These are phyloP conservation scores for Pseudoperonospora humuli DNA, from an alignment of 352 stramenopile species.

Conservation along the genomic window DNA sequence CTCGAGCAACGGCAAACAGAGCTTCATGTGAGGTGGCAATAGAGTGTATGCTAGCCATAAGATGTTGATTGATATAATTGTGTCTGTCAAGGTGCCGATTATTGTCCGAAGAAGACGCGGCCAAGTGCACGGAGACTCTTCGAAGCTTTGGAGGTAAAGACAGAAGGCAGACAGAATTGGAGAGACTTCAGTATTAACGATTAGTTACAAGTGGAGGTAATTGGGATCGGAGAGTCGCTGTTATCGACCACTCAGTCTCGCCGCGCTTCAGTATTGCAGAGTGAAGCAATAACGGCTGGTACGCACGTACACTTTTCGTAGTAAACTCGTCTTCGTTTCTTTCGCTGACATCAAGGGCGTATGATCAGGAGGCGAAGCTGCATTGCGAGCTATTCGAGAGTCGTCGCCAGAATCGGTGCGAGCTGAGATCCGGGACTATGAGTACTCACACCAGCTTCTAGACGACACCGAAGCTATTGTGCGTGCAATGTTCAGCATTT, in stretches of 20 bases:
- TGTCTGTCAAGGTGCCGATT: slow-evolving; percentile 16
- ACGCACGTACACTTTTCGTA: not conserved
- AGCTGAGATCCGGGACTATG: slow-evolving; percentile 19
- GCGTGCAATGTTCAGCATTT: slow-evolving; percentile 21
- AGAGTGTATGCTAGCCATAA: not conserved
- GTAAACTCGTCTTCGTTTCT: not conserved
- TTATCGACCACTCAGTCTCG: slow-evolving; percentile 5
- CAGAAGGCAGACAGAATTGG: not conserved
- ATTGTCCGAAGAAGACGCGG: slow-evolving; percentile 21
- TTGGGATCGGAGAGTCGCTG: slow-evolving; percentile 19
- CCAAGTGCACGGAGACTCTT: slow-evolving; percentile 21
- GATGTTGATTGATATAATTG: not conserved
- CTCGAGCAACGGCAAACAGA: slow-evolving; percentile 33
- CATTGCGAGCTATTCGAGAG: slow-evolving; percentile 18
- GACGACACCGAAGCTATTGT: slow-evolving; percentile 23
- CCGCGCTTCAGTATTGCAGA: not conserved
- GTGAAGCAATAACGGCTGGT: slow-evolving; percentile 18
- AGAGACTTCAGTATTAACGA: not conserved
- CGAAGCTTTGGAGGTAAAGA: slow-evolving; percentile 25
- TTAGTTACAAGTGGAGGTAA: slow-evolving; percentile 21
- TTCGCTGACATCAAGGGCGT: not conserved
- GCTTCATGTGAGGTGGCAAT: slow-evolving; percentile 28
- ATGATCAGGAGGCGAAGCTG: slow-evolving; percentile 16
- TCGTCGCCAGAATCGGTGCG: slow-evolving; percentile 8
- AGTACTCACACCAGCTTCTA: slow-evolving; percentile 18